Base-by-base conservation (phyloP, 1,284 basidiomycete genomes). In the Exsudoporus floridanus region DNA sequence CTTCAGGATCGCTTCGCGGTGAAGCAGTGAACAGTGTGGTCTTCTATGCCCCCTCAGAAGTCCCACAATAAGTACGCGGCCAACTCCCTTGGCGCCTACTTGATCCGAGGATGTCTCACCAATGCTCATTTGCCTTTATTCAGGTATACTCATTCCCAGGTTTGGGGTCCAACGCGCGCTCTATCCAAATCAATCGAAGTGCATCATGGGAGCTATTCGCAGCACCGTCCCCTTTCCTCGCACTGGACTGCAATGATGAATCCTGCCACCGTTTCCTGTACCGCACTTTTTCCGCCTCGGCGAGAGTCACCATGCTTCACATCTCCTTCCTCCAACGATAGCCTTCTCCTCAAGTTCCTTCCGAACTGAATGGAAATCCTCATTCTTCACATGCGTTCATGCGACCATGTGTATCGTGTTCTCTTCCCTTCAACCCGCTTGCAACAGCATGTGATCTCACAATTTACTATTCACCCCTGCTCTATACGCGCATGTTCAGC, bases 271-370 rank as follows among this genome's bases (percentile, higher is more conserved):
- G 4, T 31, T 14, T 14, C 46, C 46, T 49, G 34, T 45, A 43
- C 60, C 52, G 19, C 42, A 19, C 41, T 54, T 37, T n/a, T 46
- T 25, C 47, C 50, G 36, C 27, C 23, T 38, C 21, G n/a, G 43
- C 46, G 44, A 35, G 49, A 54, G 50, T 59, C 54, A 41, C 49
- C 40, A 34, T 46, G 35, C 52, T 58, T 62, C 51, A 37, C 30
- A 5, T 31, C 43, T 27, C 33, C 42, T 37, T 46, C 46, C 50
- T 45, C 42, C 41, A 52, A 66, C 35, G 46, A 55, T 28, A 41
- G 14, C 16, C 49, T 58, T 65, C 40, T 63, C 40, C 12, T 3
- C 51, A 57, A 52, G 64, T 6, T 67, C 65, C 63, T 67, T 67
- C 64, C 62, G 65, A 53, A 51, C 45, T 49, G 46, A 53, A 52